phyloP scores from a whole-genome alignment of 1,284 basidiomycete species.

The Ganoderma lucidum region DNA sequence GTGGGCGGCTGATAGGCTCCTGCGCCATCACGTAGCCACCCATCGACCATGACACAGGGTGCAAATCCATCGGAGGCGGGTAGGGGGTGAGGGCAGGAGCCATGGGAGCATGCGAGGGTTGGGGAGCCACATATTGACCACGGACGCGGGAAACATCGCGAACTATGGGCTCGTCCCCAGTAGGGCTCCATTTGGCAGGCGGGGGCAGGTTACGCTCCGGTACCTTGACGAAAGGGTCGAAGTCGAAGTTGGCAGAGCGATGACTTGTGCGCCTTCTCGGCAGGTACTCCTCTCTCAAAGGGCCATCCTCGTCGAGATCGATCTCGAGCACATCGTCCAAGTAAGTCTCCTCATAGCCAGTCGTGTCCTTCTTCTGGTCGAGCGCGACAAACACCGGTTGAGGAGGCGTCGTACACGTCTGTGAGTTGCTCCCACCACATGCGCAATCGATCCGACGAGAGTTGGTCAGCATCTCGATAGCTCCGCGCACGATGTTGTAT shows the following conservation, averaged over 20 bases:
- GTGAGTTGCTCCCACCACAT: constrained; percentile 28
- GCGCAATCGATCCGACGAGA: constrained; percentile 44
- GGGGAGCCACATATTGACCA: constrained; percentile 71
- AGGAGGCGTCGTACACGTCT: constrained; percentile 41
- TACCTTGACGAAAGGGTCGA: constrained; percentile 25
- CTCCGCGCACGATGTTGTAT: constrained; percentile 68
- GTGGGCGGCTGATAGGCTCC: constrained; percentile 32
- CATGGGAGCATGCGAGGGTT: constrained; percentile 48
- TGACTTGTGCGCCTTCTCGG: constrained; percentile 67
- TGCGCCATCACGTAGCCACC: constrained; percentile 31
- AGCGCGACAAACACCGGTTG: constrained; percentile 76
- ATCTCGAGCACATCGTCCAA: constrained; percentile 66
- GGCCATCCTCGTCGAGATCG: constrained; percentile 82
- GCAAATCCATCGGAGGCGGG: constrained; percentile 36
- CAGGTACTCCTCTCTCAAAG: constrained; percentile 79
- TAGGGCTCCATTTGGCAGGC: constrained; percentile 82
- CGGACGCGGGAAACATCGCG: constrained; percentile 57
- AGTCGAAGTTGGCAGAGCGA: constrained; percentile 35
- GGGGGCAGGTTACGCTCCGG: constrained; percentile 62
- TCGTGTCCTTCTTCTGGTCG: constrained; percentile 64
- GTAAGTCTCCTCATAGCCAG: constrained; percentile 50
- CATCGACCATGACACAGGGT: constrained; percentile 36
- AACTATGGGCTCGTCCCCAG: constrained; percentile 75
- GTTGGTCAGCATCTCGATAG: constrained; percentile 72
- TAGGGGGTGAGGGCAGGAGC: constrained; percentile 37